Percentiles rank a stretch among this genome's conserved stretches.
phyloP scores from a whole-genome alignment of 306 rosid genomes.

The Casuarina glauca region DNA sequence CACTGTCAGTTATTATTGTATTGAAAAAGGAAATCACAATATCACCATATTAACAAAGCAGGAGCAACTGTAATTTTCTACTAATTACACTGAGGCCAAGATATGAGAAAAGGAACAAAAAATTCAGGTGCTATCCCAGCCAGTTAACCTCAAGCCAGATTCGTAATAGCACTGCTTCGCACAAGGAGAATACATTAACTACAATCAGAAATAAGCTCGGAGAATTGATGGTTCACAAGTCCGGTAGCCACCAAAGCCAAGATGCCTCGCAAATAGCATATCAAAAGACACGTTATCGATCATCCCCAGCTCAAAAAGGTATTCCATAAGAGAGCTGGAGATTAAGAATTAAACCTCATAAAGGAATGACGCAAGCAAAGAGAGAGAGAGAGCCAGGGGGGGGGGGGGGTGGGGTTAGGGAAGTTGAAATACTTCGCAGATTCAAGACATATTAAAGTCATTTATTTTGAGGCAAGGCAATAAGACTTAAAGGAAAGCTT shows the following conservation, averaged over 20 bases:
- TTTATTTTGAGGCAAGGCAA: background rate
- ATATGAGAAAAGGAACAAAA: background rate
- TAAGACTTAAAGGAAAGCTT: constrained; percentile 31
- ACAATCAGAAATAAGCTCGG: background rate
- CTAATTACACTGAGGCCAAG: background rate
- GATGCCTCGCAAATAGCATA: constrained; percentile 1
- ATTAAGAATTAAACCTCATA: background rate
- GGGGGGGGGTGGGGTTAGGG: background rate
- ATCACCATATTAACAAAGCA: background rate
- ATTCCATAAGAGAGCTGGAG: constrained; percentile 5
- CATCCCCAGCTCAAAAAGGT: constrained; percentile 10
- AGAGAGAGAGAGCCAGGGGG: background rate
- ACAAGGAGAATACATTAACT: background rate
- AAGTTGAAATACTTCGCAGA: background rate
- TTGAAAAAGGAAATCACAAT: constrained; percentile 6
- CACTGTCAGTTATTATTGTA: background rate
- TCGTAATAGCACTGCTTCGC: background rate
- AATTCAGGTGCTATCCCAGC: background rate
- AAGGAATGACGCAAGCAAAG: background rate
- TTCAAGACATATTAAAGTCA: background rate
- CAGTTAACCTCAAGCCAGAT: background rate
- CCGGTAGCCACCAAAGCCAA: background rate
- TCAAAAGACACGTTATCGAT: background rate
- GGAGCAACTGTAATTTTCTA: background rate
- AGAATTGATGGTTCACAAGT: background rate